These are phyloP conservation scores for Darksidea phi DNA, from an alignment of 495 filamentous ascomycete genomes.

Conservation along the genomic window DNA sequence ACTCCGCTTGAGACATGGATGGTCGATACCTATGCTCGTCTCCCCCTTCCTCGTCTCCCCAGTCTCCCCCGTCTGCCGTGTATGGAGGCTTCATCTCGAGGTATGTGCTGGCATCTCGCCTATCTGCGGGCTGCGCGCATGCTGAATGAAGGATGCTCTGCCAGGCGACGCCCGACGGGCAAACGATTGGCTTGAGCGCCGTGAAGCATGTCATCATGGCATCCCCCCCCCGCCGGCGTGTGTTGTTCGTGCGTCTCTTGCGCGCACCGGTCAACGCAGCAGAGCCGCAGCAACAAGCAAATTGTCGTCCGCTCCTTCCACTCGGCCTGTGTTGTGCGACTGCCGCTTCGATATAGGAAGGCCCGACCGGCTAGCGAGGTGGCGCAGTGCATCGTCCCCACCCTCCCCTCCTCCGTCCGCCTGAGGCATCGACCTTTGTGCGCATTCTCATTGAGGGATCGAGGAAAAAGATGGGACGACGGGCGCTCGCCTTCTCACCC, in stretches of 20 bases:
- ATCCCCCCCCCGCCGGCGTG: too few relatives aligned
- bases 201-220: conserved; percentile 1
- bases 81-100: too few relatives aligned
- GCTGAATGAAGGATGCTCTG: too few relatives aligned
- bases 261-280: conserved; percentile 29
- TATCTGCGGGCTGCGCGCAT: too few relatives aligned
- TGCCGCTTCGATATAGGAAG: background rate
- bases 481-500: background rate
- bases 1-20: background rate
- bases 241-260: conserved; percentile 1
- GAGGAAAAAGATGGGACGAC: conserved; percentile 1
- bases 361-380: conserved; percentile 15
- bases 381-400: conserved; percentile 23
- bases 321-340: conserved; percentile 2
- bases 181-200: conserved; percentile 30
- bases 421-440: conserved; percentile 25
- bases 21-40: too few relatives aligned
- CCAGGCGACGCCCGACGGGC: background rate
- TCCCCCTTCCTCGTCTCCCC: too few relatives aligned
- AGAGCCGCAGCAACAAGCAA: conserved; percentile 26
- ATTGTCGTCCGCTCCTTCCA: too few relatives aligned
- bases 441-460: background rate
- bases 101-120: conserved; percentile 14
- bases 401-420: background rate
- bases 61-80: too few relatives aligned